These are phyloP conservation scores for Paralagenidium karlingii DNA, from an alignment of 352 stramenopile species.

Conservation along the genomic window DNA sequence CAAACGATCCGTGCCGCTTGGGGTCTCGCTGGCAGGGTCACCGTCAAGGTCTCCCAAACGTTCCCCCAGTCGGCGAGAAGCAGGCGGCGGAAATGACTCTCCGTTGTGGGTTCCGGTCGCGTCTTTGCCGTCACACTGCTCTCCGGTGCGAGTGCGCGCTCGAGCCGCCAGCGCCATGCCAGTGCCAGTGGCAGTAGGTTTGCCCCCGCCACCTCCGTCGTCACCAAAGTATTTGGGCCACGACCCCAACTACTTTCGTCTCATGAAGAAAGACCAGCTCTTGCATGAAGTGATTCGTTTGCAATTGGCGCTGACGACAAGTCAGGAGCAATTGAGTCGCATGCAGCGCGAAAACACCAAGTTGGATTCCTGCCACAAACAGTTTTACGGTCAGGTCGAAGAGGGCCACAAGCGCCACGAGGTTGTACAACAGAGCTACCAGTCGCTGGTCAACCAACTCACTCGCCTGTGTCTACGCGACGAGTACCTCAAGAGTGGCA, in stretches of 20 bases:
- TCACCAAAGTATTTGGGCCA: constrained; percentile 26
- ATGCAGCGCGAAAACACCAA: constrained; percentile 32
- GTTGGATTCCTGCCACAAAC: constrained; percentile 30
- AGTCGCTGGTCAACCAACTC: constrained; percentile 32
- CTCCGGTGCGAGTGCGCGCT: too few species aligned
- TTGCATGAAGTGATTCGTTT: constrained; percentile 35
- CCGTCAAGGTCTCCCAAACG: too few species aligned
- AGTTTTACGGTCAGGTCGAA: constrained; percentile 37
- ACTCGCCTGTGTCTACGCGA: constrained; percentile 25
- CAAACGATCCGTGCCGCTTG: too few species aligned
- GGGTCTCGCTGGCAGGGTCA: too few species aligned
- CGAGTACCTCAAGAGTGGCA: constrained; percentile 15
- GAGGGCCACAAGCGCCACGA: constrained; percentile 33
- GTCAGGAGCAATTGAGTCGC: constrained; percentile 24
- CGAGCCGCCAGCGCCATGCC: too few species aligned
- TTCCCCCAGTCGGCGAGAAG: too few species aligned
- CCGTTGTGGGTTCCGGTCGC: too few species aligned
- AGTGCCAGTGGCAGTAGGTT: too few species aligned
- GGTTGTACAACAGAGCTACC: constrained; percentile 32
- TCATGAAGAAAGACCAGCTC: constrained; percentile 57
- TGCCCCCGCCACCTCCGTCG: constrained; percentile 1
- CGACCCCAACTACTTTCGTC: constrained; percentile 51
- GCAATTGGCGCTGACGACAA: constrained; percentile 19
- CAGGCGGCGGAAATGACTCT: too few species aligned
- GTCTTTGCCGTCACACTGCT: too few species aligned